Evolutionary conservation across 2,329 filamentous ascomycete species (phyloP).

Genomic region (Blastomyces emzantsi): DNA sequence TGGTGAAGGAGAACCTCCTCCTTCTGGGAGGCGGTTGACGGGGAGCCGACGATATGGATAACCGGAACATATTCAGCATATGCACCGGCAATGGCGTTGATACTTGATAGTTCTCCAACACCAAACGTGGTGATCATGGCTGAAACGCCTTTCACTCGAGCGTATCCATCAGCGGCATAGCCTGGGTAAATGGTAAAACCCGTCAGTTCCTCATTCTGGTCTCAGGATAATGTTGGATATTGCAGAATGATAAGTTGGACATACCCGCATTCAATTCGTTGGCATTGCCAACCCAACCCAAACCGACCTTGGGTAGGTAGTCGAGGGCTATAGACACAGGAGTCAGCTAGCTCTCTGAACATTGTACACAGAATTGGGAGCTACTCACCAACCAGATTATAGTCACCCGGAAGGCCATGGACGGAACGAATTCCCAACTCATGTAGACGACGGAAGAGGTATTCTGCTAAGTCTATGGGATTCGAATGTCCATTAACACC

Average conservation of each 20-base stretch:
- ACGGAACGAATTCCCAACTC: conserved; percentile 32
- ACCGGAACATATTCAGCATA: conserved; percentile 65
- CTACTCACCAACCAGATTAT: conserved; percentile 23
- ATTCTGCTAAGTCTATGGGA: conserved; percentile 20
- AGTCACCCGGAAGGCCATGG: conserved; percentile 42
- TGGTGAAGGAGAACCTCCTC: conserved; percentile 49
- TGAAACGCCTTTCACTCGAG: conserved; percentile 60
- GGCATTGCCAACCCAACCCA: conserved; percentile 53
- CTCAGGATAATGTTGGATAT: neutral
- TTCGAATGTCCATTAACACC: neutral
- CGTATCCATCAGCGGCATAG: conserved; percentile 74
- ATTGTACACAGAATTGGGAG: neutral
- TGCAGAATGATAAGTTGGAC: conserved; percentile 2
- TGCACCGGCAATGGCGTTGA: conserved; percentile 66
- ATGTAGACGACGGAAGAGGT: conserved; percentile 34
- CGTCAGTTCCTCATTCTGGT: neutral
- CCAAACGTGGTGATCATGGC: conserved; percentile 68
- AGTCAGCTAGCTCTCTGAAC: too few species aligned
- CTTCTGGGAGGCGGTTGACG: conserved; percentile 41
- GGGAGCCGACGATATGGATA: conserved; percentile 52
- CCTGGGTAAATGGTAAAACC: conserved; percentile 28
- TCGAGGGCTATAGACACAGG: conserved; percentile 41
- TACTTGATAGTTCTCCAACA: conserved; percentile 57
- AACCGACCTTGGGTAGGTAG: conserved; percentile 46
- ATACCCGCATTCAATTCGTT: conserved; percentile 53